A percentile compares a stretch with the other conserved stretches of the same genome.
phyloP scores from a whole-genome alignment of 1,139 yeast genomes.

The Candida sanyaensis region DNA sequence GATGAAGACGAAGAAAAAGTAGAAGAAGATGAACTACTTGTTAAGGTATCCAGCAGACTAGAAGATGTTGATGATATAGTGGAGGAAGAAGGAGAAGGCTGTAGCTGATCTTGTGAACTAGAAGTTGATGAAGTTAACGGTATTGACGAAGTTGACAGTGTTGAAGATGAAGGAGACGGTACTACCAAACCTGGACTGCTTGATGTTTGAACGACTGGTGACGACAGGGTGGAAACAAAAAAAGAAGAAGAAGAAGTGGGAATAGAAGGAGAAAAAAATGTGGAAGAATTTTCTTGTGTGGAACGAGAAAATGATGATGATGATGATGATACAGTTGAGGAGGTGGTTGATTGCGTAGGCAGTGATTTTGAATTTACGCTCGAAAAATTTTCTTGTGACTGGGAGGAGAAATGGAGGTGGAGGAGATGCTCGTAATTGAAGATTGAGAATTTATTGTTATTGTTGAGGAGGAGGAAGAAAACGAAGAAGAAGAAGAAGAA shows the following conservation, averaged over 20 bases:
- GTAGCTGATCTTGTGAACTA: not conserved
- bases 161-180: constrained; percentile 1
- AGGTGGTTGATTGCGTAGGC: not conserved
- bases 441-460: not conserved
- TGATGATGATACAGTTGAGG: not conserved
- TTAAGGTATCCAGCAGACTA: no score
- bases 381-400: not conserved
- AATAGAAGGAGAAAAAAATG: not conserved
- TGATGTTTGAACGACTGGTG: not conserved
- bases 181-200: not conserved
- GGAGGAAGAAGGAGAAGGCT: not conserved
- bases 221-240: constrained; percentile 2
- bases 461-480: no score
- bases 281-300: not conserved
- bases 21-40: no score
- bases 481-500: not conserved
- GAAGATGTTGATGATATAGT: not conserved
- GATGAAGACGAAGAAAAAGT: no score
- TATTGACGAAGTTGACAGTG: not conserved
- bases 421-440: not conserved
- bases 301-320: not conserved
- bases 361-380: not conserved
- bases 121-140: not conserved
- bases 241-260: constrained; percentile 1
- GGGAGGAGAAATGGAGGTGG: no score